A percentile compares a stretch with the other conserved stretches of the same genome.
Evolutionary conservation across 129 eudicot species (phyloP).

Genomic region (Deinandra increscens): DNA sequence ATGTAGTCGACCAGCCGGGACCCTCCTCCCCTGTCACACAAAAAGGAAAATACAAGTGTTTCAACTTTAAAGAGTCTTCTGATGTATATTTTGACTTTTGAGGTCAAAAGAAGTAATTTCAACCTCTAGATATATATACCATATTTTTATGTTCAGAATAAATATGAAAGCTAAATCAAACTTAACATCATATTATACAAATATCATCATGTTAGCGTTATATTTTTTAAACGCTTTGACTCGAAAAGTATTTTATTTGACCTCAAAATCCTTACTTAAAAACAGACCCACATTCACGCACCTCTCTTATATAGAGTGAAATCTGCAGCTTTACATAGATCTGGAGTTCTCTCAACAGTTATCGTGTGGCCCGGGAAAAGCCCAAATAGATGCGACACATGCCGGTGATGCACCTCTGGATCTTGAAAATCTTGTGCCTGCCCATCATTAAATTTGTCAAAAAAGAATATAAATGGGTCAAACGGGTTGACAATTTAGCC

Average conservation of each 20-base stretch:
- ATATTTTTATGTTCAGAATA: neutral
- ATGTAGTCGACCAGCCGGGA: slow-evolving; percentile 95
- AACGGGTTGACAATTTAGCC: neutral
- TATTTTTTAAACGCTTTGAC: neutral
- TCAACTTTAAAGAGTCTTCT: neutral
- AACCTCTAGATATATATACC: neutral
- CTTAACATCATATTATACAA: slow-evolving; percentile 1
- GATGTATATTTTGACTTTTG: neutral
- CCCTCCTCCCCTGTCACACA: slow-evolving; percentile 72
- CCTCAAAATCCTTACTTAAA: neutral
- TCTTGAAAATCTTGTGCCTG: slow-evolving; percentile 81
- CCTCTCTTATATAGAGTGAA: slow-evolving; percentile 66
- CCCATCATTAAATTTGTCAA: slow-evolving; percentile 6
- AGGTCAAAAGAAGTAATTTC: slow-evolving; percentile 6
- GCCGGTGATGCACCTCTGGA: slow-evolving; percentile 88
- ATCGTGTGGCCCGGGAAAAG: slow-evolving; percentile 82
- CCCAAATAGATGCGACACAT: slow-evolving; percentile 81
- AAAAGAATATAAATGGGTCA: neutral
- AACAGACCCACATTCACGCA: slow-evolving; percentile 11
- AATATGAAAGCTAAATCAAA: neutral
- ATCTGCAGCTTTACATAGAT: slow-evolving; percentile 77
- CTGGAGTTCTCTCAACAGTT: slow-evolving; percentile 65
- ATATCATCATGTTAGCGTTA: slow-evolving; percentile 6
- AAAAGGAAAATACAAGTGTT: neutral
- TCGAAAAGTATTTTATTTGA: neutral